Base-by-base conservation (phyloP, 148 eudicot species). In the Rhododendron vialii region DNA sequence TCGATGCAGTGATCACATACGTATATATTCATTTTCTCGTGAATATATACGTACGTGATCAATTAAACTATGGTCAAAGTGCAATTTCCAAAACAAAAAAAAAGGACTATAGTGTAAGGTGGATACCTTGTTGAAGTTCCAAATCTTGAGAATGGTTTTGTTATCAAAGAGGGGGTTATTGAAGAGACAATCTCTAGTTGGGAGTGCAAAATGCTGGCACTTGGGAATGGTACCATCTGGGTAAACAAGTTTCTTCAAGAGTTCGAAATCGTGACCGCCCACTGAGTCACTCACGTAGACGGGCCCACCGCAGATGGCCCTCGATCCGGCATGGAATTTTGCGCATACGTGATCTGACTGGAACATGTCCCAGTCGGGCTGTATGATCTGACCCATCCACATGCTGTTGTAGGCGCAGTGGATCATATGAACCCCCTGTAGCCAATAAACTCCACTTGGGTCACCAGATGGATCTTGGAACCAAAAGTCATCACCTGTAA, bases 301-400 rank as follows among this genome's bases (percentile, higher is more conserved):
- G 2, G 93, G 94, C 10, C 96, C 94, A 0, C 96, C 96, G 61
- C 94, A 93, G 53, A 93, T 93, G 74, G 96, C 96, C 43, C 94
- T 87, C 3, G 96, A 93, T 0, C 91, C 94, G 7, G 96, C 93
- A 45, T 93, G 96, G 79, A 93, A 93, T 33, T 88, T 87, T 3
- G 96, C 96, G 81, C 96, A 91, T 0, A 85, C 57, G 80, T 93
- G 96, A 77, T 91, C 92, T 5, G 92, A 91, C 65, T 92, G 94
- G 75, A 93, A 93, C 96, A 93, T 93, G 86, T 93, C 96, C 96
- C 96, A 93, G 83, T 93, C 96, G 67, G 96, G 96, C 69, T 93
- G 92, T 76, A 93, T 89, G 36, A 93, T 86, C 80, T 92, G 94
- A 4, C 94, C 93, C 96, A 93, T 92, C 96, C 96, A 93, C 80